A percentile compares a stretch with the other conserved stretches of the same genome.
These are phyloP conservation scores for Remersonia thermophila DNA, from an alignment of 2,329 filamentous ascomycete species.

Conservation along the genomic window DNA sequence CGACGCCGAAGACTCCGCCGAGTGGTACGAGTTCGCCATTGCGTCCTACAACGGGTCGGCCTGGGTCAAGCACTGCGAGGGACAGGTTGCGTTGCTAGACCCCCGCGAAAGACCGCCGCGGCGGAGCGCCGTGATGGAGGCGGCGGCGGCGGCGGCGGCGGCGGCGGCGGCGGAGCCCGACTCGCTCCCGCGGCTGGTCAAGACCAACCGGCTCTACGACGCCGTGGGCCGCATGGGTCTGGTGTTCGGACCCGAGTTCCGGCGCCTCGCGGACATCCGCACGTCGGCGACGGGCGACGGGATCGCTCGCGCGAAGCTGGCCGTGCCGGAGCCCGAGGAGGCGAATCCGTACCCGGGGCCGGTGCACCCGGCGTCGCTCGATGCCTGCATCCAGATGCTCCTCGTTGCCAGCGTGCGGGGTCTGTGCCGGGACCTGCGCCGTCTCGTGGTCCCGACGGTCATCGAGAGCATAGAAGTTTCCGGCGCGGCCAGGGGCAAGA, in stretches of 20 bases:
- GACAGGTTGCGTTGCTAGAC: not conserved
- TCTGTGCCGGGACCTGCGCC: not conserved
- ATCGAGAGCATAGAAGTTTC: constrained; percentile 3
- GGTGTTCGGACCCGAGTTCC: constrained; percentile 3
- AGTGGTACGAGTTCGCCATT: constrained; percentile 7
- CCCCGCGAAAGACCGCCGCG: too few relatives aligned
- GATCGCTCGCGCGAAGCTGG: not conserved
- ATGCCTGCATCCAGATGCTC: constrained; percentile 1
- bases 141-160: too few relatives aligned
- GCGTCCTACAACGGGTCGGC: constrained; percentile 1
- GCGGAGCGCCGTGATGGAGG: too few relatives aligned
- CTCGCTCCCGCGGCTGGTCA: not conserved
- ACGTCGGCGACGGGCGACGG: not conserved
- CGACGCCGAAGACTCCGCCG: not conserved
- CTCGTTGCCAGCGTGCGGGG: constrained; percentile 1
- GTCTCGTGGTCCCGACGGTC: constrained; percentile 1
- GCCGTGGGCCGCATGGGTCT: not conserved
- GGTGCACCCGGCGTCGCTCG: constrained; percentile 3
- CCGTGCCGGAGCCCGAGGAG: not conserved
- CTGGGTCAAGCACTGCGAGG: constrained; percentile 8
- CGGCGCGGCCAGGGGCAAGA: not conserved
- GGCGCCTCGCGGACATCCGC: not conserved
- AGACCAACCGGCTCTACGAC: not conserved
- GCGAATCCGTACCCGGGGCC: not conserved
- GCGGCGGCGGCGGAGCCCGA: not conserved